Evolutionary conservation across 106 monocot species (phyloP), one percentile per base, ranked within the genome.

Genomic region (Posidonia australis): DNA sequence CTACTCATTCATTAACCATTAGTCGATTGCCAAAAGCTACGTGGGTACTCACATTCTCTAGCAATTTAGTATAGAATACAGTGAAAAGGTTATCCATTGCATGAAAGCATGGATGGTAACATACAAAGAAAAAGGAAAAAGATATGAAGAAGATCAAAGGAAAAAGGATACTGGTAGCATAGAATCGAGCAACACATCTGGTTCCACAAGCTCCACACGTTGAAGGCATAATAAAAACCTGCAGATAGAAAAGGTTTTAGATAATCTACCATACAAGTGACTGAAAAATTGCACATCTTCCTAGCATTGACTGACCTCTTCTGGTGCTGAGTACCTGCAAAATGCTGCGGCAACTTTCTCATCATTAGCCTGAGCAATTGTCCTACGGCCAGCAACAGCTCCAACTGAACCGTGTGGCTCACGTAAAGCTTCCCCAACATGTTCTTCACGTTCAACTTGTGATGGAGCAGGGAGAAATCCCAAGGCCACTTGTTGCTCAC

Each of bases 161-260:
- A 54, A 25, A 77, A 82, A 85, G 87, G 87, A 87, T 98, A 91
- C 91, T 98, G 2, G 90, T 98, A 46, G 83, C 73, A 81, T 71
- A 85, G 44, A 98, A 91, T 2, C 74, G 71, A 62, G 87, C 81
- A 31, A 83, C 90, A 68, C 84, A 84, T 54, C 51, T 67, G 59
- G 72, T 67, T 51, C 87, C 91, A 76, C 98, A 98, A 58, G 87
- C 82, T 44, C 90, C 87, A 79, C 98, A 98, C n/a, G 98, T 77
- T 63, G 98, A 87, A 54, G 91, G 98, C 72, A 98, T 72, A 65
- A 83, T 82, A 41, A 82, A 77, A 57, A 98, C 91, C 98, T 98
- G 65, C 22, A 48, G 9, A 43, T 31, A 36, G 58, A 19, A 30
- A 19, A 30, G 0, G 27, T 61, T 6, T 36, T 17, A 13, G 10